Percentiles rank a stretch among this genome's conserved stretches.
Evolutionary conservation across 768 basidiomycete species (phyloP).

Genomic region (Trametes cinnabarina): DNA sequence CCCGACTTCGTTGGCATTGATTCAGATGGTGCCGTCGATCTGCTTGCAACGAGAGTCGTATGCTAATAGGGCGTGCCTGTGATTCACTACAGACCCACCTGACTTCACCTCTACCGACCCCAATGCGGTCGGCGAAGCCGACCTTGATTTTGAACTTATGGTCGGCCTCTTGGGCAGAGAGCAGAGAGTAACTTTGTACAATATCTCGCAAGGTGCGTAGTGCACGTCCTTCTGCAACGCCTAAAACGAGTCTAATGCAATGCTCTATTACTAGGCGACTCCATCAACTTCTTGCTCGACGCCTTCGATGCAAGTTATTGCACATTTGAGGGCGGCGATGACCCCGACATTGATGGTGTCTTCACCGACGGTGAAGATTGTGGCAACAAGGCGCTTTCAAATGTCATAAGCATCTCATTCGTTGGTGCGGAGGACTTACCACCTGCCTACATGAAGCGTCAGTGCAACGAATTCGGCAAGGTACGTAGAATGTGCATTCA

Average conservation of each 20-base stretch:
- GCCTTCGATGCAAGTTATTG: slow-evolving; percentile 44
- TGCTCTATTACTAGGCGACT: slow-evolving; percentile 33
- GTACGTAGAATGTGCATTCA: neutral
- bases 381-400: slow-evolving; percentile 33
- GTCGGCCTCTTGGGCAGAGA: slow-evolving; percentile 41
- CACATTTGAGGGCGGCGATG: slow-evolving; percentile 41
- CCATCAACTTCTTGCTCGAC: slow-evolving; percentile 46
- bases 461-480: slow-evolving; percentile 42
- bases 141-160: slow-evolving; percentile 8
- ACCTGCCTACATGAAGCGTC: slow-evolving; percentile 36
- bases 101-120: neutral
- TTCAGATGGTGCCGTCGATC: no score
- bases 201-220: slow-evolving; percentile 20
- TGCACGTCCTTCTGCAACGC: no score
- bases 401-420: slow-evolving; percentile 43
- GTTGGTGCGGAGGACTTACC: slow-evolving; percentile 35
- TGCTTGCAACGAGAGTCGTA: no score
- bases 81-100: neutral
- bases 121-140: neutral
- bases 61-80: no score
- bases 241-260: neutral
- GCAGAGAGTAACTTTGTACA: slow-evolving; percentile 20
- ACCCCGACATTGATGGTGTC: slow-evolving; percentile 9
- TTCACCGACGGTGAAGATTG: slow-evolving; percentile 26
- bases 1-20: neutral